Evolutionary conservation across 2,329 filamentous ascomycete species (phyloP), one percentile per base, ranked within the genome.

Genomic region (Cytospora piceae): DNA sequence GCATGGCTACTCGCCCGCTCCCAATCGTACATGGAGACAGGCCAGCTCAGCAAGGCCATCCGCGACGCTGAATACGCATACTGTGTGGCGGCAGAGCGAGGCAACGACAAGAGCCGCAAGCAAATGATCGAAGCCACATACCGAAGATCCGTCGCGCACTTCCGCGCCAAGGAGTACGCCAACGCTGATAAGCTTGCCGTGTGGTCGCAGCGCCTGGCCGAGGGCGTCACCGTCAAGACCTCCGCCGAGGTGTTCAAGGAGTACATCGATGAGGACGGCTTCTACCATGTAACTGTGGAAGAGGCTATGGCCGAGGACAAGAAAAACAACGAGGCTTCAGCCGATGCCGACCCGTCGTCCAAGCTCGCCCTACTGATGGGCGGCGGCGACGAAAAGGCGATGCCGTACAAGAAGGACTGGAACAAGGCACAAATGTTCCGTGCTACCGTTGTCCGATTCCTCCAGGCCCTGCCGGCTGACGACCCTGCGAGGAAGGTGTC

Each of bases 1-100:
- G 79, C 85, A 58, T 97, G 95, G 86, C 90, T 94, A 68, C 86
- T 95, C 69, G 88, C 90, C 70, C 92, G 94, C 24, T 91, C 93
- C 5, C 93, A 89, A 52, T 92, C 92, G 49, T 89, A 93, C 74
- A 84, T 92, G 58, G 86, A 91, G 66, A 81, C 84, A 2, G 81
- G 82, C 70, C 80, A 87, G 59, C 83, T 86, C 64, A 80, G 86
- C 2, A 82, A 85, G 27, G 91, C 93, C 1, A 84, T 95, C 54
- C 81, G 79, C 49, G 91, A 94, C 76, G 88, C 90, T 46, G 87
- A 93, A 68, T 82, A 83, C 57, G 91, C 88, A 3, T 84, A 90
- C 61, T 78, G 83, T 46, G 78, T 83, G 4, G 90, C 89, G 3
- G 80, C 80, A 31, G 83, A 89, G 68, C 90, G 94, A 51, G 91